A percentile compares a stretch with the other conserved stretches of the same genome.
These are phyloP conservation scores for Cystobasidiaceae sp. DNA, from an alignment of 1,284 basidiomycete species.

Conservation along the genomic window DNA sequence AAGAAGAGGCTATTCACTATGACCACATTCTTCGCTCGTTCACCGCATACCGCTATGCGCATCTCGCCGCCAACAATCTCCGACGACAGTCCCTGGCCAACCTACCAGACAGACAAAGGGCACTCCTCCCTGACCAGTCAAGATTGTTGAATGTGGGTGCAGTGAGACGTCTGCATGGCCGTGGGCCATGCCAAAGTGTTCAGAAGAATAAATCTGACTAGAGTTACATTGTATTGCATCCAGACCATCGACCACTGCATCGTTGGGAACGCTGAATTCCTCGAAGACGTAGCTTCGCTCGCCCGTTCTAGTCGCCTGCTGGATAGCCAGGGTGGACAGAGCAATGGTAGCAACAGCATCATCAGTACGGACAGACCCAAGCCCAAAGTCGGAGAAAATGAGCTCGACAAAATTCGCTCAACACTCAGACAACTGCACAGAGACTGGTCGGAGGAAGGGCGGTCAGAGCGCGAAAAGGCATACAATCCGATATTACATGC, in stretches of 20 bases:
- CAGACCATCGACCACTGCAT: slow-evolving; percentile 28
- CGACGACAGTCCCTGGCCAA: slow-evolving; percentile 20
- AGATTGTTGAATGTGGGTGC: slow-evolving; percentile 10
- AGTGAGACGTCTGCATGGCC: neutral
- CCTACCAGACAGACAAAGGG: neutral
- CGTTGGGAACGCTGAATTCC: slow-evolving; percentile 25
- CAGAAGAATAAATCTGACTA: no score
- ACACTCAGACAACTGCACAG: slow-evolving; percentile 17
- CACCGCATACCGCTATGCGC: slow-evolving; percentile 11
- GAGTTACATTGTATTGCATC: neutral
- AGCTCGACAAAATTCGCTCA: slow-evolving; percentile 25
- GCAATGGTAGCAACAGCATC: neutral
- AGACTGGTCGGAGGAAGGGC: slow-evolving; percentile 25
- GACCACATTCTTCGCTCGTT: slow-evolving; percentile 24
- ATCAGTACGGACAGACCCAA: neutral
- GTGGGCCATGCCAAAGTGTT: neutral
- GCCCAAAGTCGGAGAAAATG: slow-evolving; percentile 22
- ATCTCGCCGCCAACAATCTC: slow-evolving; percentile 19
- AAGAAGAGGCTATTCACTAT: slow-evolving; percentile 19
- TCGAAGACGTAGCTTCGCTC: slow-evolving; percentile 19
- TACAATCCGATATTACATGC: slow-evolving; percentile 25
- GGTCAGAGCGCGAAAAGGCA: neutral
- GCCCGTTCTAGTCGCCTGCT: neutral
- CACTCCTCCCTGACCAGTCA: slow-evolving; percentile 4
- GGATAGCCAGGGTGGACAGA: neutral